phyloP scores from a whole-genome alignment of 192 early-diverging fungal species.

The Linnemannia elongata region DNA sequence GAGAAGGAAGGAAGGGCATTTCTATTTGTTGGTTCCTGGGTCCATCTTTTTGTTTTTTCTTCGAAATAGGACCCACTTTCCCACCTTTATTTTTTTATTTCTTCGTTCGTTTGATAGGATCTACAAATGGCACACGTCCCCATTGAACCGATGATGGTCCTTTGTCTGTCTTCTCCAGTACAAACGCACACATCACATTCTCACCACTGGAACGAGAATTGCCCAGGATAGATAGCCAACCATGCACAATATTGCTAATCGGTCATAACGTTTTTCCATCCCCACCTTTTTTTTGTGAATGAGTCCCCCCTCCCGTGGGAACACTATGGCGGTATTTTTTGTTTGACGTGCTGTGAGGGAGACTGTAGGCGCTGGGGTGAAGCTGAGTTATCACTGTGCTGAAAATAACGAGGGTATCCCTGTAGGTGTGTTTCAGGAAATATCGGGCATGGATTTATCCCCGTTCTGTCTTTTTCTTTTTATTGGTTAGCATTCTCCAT shows the following conservation, averaged over 20 bases:
- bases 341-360: neutral
- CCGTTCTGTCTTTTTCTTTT: neutral
- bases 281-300: neutral
- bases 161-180: neutral
- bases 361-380: neutral
- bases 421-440: neutral
- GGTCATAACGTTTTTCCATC: neutral
- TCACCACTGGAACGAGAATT: neutral
- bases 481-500: neutral
- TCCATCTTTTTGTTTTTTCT: neutral
- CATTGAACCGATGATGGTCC: neutral
- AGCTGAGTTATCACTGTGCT: neutral
- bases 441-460: constrained; percentile 3
- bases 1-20: neutral
- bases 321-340: neutral
- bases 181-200: neutral
- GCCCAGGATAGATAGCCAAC: neutral
- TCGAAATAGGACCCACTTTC: constrained; percentile 4
- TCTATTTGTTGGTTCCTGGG: neutral
- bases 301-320: neutral
- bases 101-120: neutral
- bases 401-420: neutral
- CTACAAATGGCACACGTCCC: neutral
- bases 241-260: neutral
- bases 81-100: neutral